Percentiles rank a stretch among this genome's conserved stretches.
Evolutionary conservation across 257 asterid genomes (phyloP).

Genomic region (Solanum sitiens): DNA sequence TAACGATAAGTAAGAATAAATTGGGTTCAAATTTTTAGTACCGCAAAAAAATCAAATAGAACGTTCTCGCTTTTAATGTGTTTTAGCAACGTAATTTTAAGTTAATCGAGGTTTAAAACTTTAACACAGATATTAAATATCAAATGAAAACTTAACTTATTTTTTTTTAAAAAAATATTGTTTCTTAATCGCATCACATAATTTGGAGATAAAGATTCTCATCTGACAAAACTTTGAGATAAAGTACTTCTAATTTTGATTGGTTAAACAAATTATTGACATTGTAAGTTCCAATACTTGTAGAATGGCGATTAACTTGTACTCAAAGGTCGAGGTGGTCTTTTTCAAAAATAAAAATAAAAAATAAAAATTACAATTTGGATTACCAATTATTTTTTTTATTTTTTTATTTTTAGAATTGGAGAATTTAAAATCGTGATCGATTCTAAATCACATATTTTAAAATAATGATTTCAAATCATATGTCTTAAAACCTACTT

Average conservation of each 20-base stretch:
- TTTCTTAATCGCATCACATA: background rate
- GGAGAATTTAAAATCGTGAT: background rate
- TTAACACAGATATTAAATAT: background rate
- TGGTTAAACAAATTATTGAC: background rate
- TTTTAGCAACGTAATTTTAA: background rate
- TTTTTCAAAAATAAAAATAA: too few species aligned
- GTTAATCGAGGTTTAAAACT: background rate
- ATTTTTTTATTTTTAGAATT: background rate
- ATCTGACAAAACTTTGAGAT: background rate
- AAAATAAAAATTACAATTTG: background rate
- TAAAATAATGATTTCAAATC: background rate
- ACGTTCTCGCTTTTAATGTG: background rate
- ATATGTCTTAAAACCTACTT: background rate
- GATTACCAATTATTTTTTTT: background rate
- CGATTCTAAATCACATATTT: background rate
- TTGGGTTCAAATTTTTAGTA: background rate
- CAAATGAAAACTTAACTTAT: background rate
- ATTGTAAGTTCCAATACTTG: background rate
- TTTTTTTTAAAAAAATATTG: background rate
- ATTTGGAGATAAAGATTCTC: background rate
- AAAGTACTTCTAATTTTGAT: background rate
- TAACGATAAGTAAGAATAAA: background rate
- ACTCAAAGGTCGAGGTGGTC: background rate
- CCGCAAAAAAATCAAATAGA: background rate
- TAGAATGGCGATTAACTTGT: background rate